Evolutionary conservation across 2,329 filamentous ascomycete genomes (phyloP).

Genomic region (Monosporascus sp.): DNA sequence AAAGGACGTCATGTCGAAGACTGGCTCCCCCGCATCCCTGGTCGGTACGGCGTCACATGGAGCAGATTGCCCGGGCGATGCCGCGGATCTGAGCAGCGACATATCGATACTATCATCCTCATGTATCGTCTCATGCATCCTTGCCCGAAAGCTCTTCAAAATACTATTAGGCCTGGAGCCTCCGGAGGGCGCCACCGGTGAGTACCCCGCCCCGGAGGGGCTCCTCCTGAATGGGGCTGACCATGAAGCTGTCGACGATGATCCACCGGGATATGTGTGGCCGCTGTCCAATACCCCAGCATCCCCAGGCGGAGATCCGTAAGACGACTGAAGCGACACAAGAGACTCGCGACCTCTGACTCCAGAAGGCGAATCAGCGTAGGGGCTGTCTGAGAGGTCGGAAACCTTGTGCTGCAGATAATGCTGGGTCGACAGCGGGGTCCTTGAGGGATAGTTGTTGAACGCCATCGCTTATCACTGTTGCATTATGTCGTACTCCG

Average conservation of each 20-base stretch:
- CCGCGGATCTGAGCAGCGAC: slow-evolving; percentile 21
- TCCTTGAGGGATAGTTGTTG: slow-evolving; percentile 13
- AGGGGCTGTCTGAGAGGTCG: slow-evolving; percentile 20
- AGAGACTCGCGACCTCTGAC: slow-evolving; percentile 25
- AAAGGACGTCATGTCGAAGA: slow-evolving; percentile 41
- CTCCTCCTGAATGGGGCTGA: slow-evolving; percentile 9
- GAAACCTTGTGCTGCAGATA: slow-evolving; percentile 24
- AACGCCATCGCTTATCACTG: slow-evolving; percentile 17
- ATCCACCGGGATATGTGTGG: slow-evolving; percentile 9
- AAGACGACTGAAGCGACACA: slow-evolving; percentile 23
- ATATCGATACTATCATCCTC: slow-evolving; percentile 28
- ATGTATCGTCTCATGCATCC: slow-evolving; percentile 19
- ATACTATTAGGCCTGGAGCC: slow-evolving; percentile 10
- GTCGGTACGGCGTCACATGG: slow-evolving; percentile 20
- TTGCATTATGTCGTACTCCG: slow-evolving; percentile 10
- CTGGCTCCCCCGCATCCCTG: slow-evolving; percentile 22
- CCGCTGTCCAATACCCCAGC: slow-evolving; percentile 4
- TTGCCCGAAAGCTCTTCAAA: slow-evolving; percentile 19
- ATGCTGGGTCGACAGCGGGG: slow-evolving; percentile 4
- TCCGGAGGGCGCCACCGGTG: slow-evolving; percentile 11
- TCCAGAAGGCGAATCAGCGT: slow-evolving; percentile 10
- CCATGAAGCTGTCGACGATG: slow-evolving; percentile 18
- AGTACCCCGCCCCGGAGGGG: slow-evolving; percentile 15
- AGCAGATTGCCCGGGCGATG: slow-evolving; percentile 27
- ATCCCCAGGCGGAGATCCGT: slow-evolving; percentile 14